These are phyloP conservation scores for Penicillium brasilianum DNA, from an alignment of 2,329 filamentous ascomycete species.

Conservation along the genomic window DNA sequence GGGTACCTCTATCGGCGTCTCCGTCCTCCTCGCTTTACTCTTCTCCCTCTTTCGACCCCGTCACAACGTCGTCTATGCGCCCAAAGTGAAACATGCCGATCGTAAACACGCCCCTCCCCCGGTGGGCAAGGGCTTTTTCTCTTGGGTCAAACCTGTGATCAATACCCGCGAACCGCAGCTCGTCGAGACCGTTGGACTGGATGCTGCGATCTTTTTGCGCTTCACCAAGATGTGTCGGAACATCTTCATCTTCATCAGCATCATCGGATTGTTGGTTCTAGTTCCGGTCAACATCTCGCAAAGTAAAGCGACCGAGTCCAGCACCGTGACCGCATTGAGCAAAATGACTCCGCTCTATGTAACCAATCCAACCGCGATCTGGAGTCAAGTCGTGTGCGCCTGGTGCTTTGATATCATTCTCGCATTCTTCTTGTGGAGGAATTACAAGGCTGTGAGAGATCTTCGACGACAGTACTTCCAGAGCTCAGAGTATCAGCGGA, in stretches of 20 bases:
- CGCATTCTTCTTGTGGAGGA: conserved; percentile 84
- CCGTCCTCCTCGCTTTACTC: conserved; percentile 71
- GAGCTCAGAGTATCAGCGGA: conserved; percentile 84
- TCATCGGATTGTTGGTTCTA: conserved; percentile 76
- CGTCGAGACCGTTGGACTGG: conserved; percentile 83
- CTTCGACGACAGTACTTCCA: conserved; percentile 82
- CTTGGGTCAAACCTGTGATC: conserved; percentile 82
- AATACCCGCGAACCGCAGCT: conserved; percentile 77
- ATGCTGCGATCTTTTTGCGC: conserved; percentile 87
- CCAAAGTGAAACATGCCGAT: conserved; percentile 90
- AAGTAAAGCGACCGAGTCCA: conserved; percentile 42
- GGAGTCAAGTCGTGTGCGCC: conserved; percentile 64
- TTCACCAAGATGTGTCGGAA: conserved; percentile 91
- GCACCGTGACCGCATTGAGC: conserved; percentile 41
- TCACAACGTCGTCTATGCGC: conserved; percentile 91
- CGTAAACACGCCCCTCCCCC: conserved; percentile 86
- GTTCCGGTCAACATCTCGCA: conserved; percentile 76
- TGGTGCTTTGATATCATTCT: conserved; percentile 76
- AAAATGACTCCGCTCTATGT: conserved; percentile 60
- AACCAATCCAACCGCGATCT: conserved; percentile 52
- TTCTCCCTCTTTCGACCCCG: conserved; percentile 92
- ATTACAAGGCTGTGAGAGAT: conserved; percentile 74
- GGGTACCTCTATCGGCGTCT: conserved; percentile 77
- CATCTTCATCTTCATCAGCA: conserved; percentile 74
- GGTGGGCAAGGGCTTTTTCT: conserved; percentile 82